Conservation (phyloP, 1,139 yeast species). For the Suhomyces bolitotheri region DNA sequence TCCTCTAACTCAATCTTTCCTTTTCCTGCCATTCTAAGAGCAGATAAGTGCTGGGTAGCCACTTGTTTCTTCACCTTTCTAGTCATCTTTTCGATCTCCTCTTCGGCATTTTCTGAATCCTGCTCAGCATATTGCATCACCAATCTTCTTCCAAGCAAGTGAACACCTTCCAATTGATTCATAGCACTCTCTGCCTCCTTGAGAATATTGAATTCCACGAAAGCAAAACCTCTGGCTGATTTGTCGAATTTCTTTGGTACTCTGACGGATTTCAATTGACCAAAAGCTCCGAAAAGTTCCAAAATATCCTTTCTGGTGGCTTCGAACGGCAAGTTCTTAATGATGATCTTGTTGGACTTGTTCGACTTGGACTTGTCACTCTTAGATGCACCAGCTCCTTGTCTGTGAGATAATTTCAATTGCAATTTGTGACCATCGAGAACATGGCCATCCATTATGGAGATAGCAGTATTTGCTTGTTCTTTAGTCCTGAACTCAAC, state of each 20-base stretch:
- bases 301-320: constrained; percentile 89
- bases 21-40: constrained; percentile 72
- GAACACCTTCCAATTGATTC: constrained; percentile 93
- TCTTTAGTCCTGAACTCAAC: constrained; percentile 81
- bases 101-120: constrained; percentile 82
- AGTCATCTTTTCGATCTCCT: constrained; percentile 87
- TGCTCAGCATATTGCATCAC: constrained; percentile 94
- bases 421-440: constrained; percentile 90
- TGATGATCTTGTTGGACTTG: constrained; percentile 72
- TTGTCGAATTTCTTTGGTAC: constrained; percentile 96
- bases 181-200: constrained; percentile 97
- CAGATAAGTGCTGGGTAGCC: constrained; percentile 70
- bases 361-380: constrained; percentile 36
- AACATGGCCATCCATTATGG: constrained; percentile 71
- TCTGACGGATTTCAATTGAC: constrained; percentile 90
- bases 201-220: constrained; percentile 83
- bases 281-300: constrained; percentile 90
- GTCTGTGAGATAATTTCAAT: constrained; percentile 82
- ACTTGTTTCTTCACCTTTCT: constrained; percentile 80
- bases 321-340: constrained; percentile 96
- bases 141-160: constrained; percentile 90
- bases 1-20: constrained; percentile 71
- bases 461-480: constrained; percentile 75
- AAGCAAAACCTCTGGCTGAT: constrained; percentile 96
- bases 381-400: constrained; percentile 25